These are phyloP conservation scores for Fusarium nisikadoi DNA, from an alignment of 2,329 filamentous ascomycete species.

Conservation along the genomic window DNA sequence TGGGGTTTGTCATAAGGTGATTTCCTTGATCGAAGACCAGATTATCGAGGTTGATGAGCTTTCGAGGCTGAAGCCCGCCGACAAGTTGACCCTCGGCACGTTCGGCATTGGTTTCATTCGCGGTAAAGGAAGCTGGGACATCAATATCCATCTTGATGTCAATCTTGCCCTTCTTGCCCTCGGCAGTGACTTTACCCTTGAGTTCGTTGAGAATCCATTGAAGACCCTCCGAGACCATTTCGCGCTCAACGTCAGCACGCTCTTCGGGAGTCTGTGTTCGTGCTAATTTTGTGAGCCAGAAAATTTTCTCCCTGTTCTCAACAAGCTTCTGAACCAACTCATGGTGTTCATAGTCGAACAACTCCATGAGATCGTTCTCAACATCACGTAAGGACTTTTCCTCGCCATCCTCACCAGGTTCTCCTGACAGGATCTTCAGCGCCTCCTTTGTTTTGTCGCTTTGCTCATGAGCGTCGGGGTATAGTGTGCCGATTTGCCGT, in stretches of 20 bases:
- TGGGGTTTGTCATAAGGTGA: constrained; percentile 99
- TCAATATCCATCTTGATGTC: constrained; percentile 98
- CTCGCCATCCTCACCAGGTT: constrained; percentile 78
- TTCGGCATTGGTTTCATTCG: constrained; percentile 61
- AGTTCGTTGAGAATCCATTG: constrained; percentile 90
- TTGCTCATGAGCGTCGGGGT: constrained; percentile 90
- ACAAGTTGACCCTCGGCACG: constrained; percentile 75
- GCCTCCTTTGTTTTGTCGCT: constrained; percentile 91
- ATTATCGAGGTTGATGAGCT: constrained; percentile 93
- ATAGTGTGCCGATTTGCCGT: constrained; percentile 87
- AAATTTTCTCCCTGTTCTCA: constrained; percentile 90
- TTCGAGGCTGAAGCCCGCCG: constrained; percentile 86
- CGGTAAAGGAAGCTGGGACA: constrained; percentile 69
- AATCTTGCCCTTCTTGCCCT: constrained; percentile 72
- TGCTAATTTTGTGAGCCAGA: constrained; percentile 92
- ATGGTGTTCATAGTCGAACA: constrained; percentile 97
- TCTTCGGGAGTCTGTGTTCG: constrained; percentile 83
- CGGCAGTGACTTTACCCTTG: constrained; percentile 73
- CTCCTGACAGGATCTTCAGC: constrained; percentile 82
- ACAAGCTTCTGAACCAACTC: constrained; percentile 92
- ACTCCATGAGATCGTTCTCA: constrained; percentile 97
- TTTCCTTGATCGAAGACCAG: constrained; percentile 98
- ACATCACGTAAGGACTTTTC: constrained; percentile 91
- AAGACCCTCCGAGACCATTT: constrained; percentile 91
- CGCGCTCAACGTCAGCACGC: constrained; percentile 81